These are phyloP conservation scores for Cutaneotrichosporon sp. DNA, from an alignment of 1,284 basidiomycete species.

Conservation along the genomic window DNA sequence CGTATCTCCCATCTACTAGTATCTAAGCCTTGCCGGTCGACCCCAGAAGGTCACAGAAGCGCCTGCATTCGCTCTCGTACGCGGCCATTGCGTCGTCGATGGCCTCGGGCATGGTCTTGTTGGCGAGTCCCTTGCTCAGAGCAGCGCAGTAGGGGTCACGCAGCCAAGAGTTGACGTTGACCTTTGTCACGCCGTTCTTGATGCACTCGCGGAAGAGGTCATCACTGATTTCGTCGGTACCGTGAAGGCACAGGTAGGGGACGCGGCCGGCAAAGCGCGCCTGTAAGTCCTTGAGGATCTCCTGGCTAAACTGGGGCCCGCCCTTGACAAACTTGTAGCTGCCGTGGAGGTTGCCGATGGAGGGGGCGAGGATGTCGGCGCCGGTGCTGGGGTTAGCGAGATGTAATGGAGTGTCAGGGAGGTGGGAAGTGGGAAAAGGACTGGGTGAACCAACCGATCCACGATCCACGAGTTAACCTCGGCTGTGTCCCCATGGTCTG, in stretches of 20 bases:
- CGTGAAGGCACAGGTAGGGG: slow-evolving; percentile 47
- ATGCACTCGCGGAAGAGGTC: slow-evolving; percentile 48
- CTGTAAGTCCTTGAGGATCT: slow-evolving; percentile 40
- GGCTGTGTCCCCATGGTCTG: no score
- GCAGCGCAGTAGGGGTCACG: slow-evolving; percentile 49
- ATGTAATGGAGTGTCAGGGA: not conserved
- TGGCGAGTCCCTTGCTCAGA: slow-evolving; percentile 35
- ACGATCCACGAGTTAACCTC: no score
- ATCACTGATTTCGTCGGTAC: slow-evolving; percentile 53
- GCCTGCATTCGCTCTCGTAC: slow-evolving; percentile 41
- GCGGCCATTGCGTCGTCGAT: slow-evolving; percentile 49
- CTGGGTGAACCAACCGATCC: no score
- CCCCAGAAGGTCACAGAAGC: slow-evolving; percentile 48
- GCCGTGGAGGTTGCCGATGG: slow-evolving; percentile 56
- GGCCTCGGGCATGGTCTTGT: slow-evolving; percentile 50
- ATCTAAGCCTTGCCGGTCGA: slow-evolving; percentile 44
- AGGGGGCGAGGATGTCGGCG: slow-evolving; percentile 54
- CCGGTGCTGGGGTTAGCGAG: slow-evolving; percentile 39
- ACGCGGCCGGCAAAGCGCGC: slow-evolving; percentile 31
- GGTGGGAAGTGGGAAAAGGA: not conserved
- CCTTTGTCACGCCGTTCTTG: slow-evolving; percentile 49
- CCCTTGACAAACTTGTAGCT: slow-evolving; percentile 46
- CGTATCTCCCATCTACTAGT: not conserved
- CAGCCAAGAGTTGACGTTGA: slow-evolving; percentile 54
- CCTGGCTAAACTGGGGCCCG: slow-evolving; percentile 45